Evolutionary conservation across 345 rosid species (phyloP).

Genomic region (Citrus sp.): DNA sequence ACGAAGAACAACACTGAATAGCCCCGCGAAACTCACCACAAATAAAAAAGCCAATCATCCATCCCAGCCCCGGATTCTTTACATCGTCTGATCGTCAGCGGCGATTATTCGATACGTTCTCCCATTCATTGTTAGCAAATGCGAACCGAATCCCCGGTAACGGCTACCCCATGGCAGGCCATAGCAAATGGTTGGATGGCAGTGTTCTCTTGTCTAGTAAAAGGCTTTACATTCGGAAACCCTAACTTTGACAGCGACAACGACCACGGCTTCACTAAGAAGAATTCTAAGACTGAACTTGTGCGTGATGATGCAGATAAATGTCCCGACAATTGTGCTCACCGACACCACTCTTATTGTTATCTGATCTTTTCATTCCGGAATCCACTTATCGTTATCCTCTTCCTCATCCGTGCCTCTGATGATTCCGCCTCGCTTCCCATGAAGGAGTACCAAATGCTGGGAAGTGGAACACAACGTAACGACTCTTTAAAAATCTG

Average conservation of each 20-base stretch:
- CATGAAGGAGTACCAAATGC: constrained; percentile 24
- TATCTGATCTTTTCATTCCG: constrained; percentile 93
- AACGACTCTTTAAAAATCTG: too few species aligned
- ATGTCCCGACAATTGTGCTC: constrained; percentile 62
- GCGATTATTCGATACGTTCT: constrained; percentile 48
- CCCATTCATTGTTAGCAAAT: constrained; percentile 75
- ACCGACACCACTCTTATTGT: constrained; percentile 64
- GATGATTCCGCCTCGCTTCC: constrained; percentile 46
- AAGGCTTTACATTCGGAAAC: constrained; percentile 43
- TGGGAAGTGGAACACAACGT: too few species aligned
- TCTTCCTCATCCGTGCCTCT: constrained; percentile 32
- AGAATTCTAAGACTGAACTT: constrained; percentile 90
- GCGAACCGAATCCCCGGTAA: constrained; percentile 92
- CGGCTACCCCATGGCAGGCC: constrained; percentile 89
- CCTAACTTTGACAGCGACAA: constrained; percentile 62
- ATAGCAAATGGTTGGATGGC: constrained; percentile 91
- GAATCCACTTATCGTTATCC: constrained; percentile 29
- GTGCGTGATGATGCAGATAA: constrained; percentile 85
- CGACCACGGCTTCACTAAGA: constrained; percentile 86
- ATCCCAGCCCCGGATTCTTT: constrained; percentile 70
- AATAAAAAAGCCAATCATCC: constrained; percentile 88
- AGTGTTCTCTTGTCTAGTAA: constrained; percentile 88
- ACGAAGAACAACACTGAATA: constrained; percentile 78
- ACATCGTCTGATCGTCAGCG: constrained; percentile 40
- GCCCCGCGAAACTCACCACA: constrained; percentile 83